These are phyloP conservation scores for Phlyctochytrium arcticum DNA, from an alignment of 192 early-diverging fungal species.

Conservation along the genomic window DNA sequence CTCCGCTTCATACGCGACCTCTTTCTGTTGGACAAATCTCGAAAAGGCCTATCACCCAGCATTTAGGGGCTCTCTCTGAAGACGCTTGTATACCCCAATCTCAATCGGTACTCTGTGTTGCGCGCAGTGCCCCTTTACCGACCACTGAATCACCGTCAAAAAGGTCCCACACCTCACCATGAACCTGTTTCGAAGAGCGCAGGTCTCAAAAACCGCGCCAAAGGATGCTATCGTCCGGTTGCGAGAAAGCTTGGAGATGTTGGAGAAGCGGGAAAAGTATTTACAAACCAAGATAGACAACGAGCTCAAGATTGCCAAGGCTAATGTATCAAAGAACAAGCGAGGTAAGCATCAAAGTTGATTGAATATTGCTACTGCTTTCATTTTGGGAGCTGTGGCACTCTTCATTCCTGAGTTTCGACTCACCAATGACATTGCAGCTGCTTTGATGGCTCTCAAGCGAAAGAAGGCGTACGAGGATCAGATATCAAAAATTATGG, in stretches of 20 bases:
- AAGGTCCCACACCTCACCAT: too few relatives aligned
- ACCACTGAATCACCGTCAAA: too few relatives aligned
- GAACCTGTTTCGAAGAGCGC: constrained; percentile 46
- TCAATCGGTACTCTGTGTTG: too few relatives aligned
- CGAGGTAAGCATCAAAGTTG: constrained; percentile 53
- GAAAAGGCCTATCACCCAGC: too few relatives aligned
- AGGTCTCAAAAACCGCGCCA: constrained; percentile 54
- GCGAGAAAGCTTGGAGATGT: constrained; percentile 85
- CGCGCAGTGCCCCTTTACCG: too few relatives aligned
- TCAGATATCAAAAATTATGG: constrained; percentile 84
- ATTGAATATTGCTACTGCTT: not conserved
- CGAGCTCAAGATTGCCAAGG: constrained; percentile 79
- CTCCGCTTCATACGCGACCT: too few relatives aligned
- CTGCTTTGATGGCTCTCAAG: constrained; percentile 92
- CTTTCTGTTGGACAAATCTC: too few relatives aligned
- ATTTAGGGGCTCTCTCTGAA: too few relatives aligned
- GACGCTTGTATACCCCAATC: too few relatives aligned
- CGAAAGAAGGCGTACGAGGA: constrained; percentile 81
- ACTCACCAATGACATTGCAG: constrained; percentile 28
- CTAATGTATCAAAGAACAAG: constrained; percentile 91
- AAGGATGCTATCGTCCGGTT: constrained; percentile 95
- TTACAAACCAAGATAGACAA: constrained; percentile 82
- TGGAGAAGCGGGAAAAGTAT: constrained; percentile 90
- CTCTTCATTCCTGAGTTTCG: not conserved
- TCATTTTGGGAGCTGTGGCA: not conserved